phyloP scores from a whole-genome alignment of 371 early-diverging fungal species.

The Fennellomyces sp. region DNA sequence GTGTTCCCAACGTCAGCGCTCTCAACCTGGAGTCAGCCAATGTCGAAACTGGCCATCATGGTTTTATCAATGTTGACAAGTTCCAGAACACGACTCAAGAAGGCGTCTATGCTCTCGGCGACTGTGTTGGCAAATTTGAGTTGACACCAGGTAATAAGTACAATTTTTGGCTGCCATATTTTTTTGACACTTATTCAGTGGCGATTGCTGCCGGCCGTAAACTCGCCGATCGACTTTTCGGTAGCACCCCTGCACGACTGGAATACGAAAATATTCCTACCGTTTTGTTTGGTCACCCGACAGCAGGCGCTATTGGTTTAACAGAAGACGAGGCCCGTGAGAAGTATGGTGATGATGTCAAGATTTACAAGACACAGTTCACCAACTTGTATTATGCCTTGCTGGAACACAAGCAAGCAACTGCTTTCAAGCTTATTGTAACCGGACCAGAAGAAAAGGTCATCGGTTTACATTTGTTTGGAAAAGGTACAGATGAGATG shows the following conservation, averaged over 20 bases:
- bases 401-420: conserved; percentile 86
- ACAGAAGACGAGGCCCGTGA: conserved; percentile 83
- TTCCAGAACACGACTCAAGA: conserved; percentile 81
- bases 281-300: conserved; percentile 96
- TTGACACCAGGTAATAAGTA: conserved; percentile 83
- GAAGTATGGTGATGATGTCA: conserved; percentile 79
- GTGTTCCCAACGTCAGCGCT: conserved; percentile 73
- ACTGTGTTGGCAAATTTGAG: conserved; percentile 90
- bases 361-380: conserved; percentile 86
- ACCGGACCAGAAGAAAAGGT: conserved; percentile 90
- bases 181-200: conserved; percentile 35
- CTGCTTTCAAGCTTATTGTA: conserved; percentile 88
- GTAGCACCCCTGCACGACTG: conserved; percentile 63
- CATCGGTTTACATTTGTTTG: conserved; percentile 96
- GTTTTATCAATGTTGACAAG: conserved; percentile 80
- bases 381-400: conserved; percentile 92
- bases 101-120: conserved; percentile 91
- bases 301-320: conserved; percentile 88
- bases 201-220: conserved; percentile 96
- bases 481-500: conserved; percentile 93
- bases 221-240: conserved; percentile 93
- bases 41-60: conserved; percentile 64
- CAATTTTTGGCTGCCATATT: not conserved
- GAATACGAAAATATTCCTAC: conserved; percentile 95
- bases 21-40: conserved; percentile 73